Percentiles rank a stretch among this genome's conserved stretches.
These are phyloP conservation scores for Tricladium varicosporioides DNA, from an alignment of 2,329 filamentous ascomycete species.

Conservation along the genomic window DNA sequence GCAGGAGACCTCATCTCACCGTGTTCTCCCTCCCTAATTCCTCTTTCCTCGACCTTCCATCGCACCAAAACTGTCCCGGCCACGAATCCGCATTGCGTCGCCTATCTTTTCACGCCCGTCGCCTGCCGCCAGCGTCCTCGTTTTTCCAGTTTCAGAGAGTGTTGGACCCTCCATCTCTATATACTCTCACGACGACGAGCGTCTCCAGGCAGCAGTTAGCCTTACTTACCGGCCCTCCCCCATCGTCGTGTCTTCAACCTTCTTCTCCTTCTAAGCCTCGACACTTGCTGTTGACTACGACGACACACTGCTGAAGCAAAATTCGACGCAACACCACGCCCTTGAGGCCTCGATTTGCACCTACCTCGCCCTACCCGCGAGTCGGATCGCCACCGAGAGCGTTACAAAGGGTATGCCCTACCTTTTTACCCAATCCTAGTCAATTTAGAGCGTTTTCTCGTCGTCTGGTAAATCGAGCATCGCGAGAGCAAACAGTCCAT, in stretches of 20 bases:
- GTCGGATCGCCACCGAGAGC: background rate
- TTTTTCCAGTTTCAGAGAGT: slow-evolving; percentile 4
- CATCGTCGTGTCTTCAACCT: slow-evolving; percentile 1
- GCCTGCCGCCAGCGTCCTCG: background rate
- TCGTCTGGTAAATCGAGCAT: slow-evolving; percentile 13
- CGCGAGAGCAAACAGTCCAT: slow-evolving; percentile 12
- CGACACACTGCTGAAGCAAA: background rate
- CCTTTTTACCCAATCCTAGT: background rate
- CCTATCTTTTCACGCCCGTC: slow-evolving; percentile 2
- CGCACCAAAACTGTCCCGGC: slow-evolving; percentile 6
- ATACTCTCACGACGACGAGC: slow-evolving; percentile 14
- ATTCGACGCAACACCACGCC: background rate
- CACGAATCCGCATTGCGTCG: slow-evolving; percentile 21
- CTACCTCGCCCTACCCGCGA: background rate
- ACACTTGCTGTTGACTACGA: background rate
- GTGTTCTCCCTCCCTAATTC: background rate
- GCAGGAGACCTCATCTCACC: slow-evolving; percentile 15
- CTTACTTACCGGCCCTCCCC: slow-evolving; percentile 15
- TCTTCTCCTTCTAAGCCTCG: slow-evolving; percentile 5
- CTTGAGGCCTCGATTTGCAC: background rate
- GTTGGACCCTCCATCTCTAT: slow-evolving; percentile 17
- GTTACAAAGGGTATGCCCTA: slow-evolving; percentile 7
- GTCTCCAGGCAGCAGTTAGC: slow-evolving; percentile 22
- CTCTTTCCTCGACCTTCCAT: slow-evolving; percentile 14
- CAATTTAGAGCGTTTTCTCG: background rate